These are phyloP conservation scores for Coemansia sp. DNA, from an alignment of 192 early-diverging fungal species.

Conservation along the genomic window DNA sequence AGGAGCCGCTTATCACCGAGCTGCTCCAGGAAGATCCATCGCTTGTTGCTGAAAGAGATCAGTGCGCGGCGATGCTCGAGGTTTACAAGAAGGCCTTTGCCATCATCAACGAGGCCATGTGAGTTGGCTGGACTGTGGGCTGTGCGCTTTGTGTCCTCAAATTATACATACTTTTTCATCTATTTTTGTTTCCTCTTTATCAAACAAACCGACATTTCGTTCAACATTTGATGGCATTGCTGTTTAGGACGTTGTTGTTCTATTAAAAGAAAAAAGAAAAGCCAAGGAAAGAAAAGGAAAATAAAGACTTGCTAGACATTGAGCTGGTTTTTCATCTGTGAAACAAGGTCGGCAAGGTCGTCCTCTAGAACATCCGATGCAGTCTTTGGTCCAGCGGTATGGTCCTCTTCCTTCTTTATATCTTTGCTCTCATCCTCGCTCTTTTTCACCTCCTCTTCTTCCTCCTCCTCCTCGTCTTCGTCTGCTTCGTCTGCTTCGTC, in stretches of 20 bases:
- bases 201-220: not conserved
- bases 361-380: slow-evolving; percentile 26
- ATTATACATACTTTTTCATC: not conserved
- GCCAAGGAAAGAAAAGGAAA: not conserved
- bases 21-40: slow-evolving; percentile 74
- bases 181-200: not conserved
- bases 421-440: slow-evolving; percentile 7
- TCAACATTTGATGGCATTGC: too few species aligned
- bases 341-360: slow-evolving; percentile 45
- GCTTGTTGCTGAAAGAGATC: slow-evolving; percentile 67
- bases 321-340: slow-evolving; percentile 50
- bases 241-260: too few species aligned
- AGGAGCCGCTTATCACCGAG: slow-evolving; percentile 67
- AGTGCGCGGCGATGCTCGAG: slow-evolving; percentile 74
- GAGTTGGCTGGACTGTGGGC: not conserved
- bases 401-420: slow-evolving; percentile 7
- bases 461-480: slow-evolving; percentile 49
- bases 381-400: slow-evolving; percentile 28
- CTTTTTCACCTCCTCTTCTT: slow-evolving; percentile 36
- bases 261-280: not conserved
- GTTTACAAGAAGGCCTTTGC: slow-evolving; percentile 78
- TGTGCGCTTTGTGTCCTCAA: not conserved
- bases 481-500: slow-evolving; percentile 68
- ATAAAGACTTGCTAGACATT: slow-evolving; percentile 17
- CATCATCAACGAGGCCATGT: slow-evolving; percentile 55